Percentiles rank a stretch among this genome's conserved stretches.
Conservation (phyloP, 2,329 filamentous ascomycete genomes). For the Colletotrichum chrysophilum region DNA sequence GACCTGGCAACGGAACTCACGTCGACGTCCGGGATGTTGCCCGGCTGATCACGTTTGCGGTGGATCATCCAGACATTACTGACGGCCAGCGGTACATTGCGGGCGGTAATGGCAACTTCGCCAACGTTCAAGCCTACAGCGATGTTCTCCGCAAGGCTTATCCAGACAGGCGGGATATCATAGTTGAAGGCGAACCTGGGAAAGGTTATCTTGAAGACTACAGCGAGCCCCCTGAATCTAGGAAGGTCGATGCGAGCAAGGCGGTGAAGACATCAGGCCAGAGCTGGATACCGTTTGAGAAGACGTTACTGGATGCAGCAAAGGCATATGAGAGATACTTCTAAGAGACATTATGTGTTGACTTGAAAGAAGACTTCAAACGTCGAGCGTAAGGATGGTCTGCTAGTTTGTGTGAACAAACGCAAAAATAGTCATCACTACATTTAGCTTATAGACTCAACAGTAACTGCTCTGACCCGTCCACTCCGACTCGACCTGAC, state of each 20-base stretch:
- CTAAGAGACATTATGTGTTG: too few species aligned
- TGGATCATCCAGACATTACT: neutral
- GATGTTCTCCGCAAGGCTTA: conserved; percentile 9
- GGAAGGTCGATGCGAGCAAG: conserved; percentile 12
- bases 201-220: conserved; percentile 9
- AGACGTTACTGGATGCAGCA: conserved; percentile 13
- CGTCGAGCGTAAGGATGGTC: too few species aligned
- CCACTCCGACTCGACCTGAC: neutral
- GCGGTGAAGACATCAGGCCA: conserved; percentile 9
- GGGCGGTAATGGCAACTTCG: neutral
- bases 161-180: neutral
- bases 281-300: conserved; percentile 6
- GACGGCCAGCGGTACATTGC: conserved; percentile 6
- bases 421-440: too few species aligned
- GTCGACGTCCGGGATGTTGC: conserved; percentile 22
- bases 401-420: too few species aligned
- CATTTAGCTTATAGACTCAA: too few species aligned
- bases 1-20: conserved; percentile 3
- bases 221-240: neutral
- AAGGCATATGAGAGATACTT: conserved; percentile 12
- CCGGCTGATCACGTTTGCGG: conserved; percentile 3
- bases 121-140: neutral
- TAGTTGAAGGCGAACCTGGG: conserved; percentile 11
- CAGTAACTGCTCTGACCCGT: neutral
- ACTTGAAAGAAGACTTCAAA: too few species aligned